Evolutionary conservation across 164 flowering plant genomes (phyloP), one percentile per base, ranked within the genome.

Genomic region (Tetracentron sinense): DNA sequence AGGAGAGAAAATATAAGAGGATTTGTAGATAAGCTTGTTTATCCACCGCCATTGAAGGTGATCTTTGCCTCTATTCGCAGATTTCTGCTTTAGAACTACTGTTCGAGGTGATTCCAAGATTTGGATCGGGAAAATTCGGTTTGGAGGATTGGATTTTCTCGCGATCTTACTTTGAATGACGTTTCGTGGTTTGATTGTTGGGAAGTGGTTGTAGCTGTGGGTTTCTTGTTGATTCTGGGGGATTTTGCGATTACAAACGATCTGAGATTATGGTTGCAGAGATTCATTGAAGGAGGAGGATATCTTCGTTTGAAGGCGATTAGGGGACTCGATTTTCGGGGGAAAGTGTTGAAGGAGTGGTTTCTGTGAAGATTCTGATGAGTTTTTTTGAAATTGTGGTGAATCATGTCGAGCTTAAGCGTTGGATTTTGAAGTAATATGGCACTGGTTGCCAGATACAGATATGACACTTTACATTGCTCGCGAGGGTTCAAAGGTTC

Each of bases 401-500:
- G 44, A 68, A 76, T 42, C 69, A 75, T 77, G 83, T 50, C 61
- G 72, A 66, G 69, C 64, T 60, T 61, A 58, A 60, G 22, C 35
- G 64, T 47, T 30, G 74, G 78, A 60, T 63, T n/a, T 27, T 85
- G 83, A 81, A 71, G 82, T 78, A 81, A 67, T 82, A 81, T 79
- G 89, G 70, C 65, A n/a, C n/a, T n/a, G n/a, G n/a, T n/a, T n/a
- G n/a, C n/a, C 68, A 65, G 69, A 66, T 62, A 57, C n/a, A 46
- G 49, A 57, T 56, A 89, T 89, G 98, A 82, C 91, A 74, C 63
- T 85, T 84, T 87, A 90, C 85, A 82, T 90, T 78, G 85, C 90
- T 77, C 93, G 98, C 73, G 93, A 90, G 75, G 83, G 89, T 72
- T 86, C 98, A 6, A 93, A 92, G 98, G 98, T 92, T 69, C 61